Evolutionary conservation across 2,329 filamentous ascomycete genomes (phyloP), one percentile per base, ranked within the genome.

Genomic region (Aspergillus tubingensis): DNA sequence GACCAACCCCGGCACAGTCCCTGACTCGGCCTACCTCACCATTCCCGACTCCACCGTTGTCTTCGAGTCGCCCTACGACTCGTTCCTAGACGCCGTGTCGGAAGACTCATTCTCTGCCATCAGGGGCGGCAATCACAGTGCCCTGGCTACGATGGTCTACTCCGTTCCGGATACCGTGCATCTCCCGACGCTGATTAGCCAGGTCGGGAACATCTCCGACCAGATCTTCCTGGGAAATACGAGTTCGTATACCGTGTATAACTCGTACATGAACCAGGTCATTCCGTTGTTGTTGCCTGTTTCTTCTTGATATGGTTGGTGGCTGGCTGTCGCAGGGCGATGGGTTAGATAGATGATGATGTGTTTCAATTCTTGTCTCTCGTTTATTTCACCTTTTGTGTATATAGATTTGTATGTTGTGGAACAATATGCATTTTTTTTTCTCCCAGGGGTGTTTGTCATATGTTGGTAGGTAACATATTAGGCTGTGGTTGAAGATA

Each of bases 61-160:
- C 32, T 64, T 64, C 39, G 62, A 62, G 49, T 62, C 59, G 3
- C 50, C 62, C 21, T 54, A 64, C 60, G 43, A 19, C 44, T 21
- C 47, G 17, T 62, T 62, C 32, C 36, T 59, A 17, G n/a, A 19
- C 11, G 43, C 30, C 23, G 3, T 59, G 3, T 41, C 39, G 2
- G 32, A n/a, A 8, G 10, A 44, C 30, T 32, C 25, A 2, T 62
- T 63, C 48, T 6, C 49, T n/a, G 25, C 7, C 2, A 32, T 63
- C 15, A 39, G 50, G 10, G 50, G 23, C 17, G 13, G 49, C 1
- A 51, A 58, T 13, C 44, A 47, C 23, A 39, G 23, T 23, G 17
- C 38, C 11, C 41, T 62, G 25, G 53, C 62, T 3, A 59, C 59
- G 3, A 64, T 64, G 44, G 62, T 64, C 27, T 59, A 58, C 48